A percentile compares a stretch with the other conserved stretches of the same genome.
Evolutionary conservation across 352 stramenopile species (phyloP).

Genomic region (Globisporangium radiosum): DNA sequence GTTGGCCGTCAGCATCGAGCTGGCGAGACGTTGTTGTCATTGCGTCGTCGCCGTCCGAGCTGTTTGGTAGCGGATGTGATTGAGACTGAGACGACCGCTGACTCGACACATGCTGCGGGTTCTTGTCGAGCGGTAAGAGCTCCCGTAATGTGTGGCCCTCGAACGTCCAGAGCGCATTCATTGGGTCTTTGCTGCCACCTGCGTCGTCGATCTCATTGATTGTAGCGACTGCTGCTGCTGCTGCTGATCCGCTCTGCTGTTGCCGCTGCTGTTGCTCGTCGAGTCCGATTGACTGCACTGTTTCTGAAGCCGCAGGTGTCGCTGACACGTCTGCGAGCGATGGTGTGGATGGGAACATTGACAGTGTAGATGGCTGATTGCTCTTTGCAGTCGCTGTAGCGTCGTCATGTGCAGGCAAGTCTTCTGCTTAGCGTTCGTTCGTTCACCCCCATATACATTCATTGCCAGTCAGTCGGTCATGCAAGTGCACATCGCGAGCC

Average conservation of each 20-base stretch:
- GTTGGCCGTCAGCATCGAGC: conserved; percentile 39
- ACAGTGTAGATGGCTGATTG: background rate
- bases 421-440: background rate
- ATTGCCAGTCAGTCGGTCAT: background rate
- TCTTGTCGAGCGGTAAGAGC: conserved; percentile 31
- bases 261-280: background rate
- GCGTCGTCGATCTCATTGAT: conserved; percentile 10
- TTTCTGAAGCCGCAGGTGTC: background rate
- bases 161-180: conserved; percentile 67
- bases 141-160: conserved; percentile 46
- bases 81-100: conserved; percentile 5
- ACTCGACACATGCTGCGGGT: conserved; percentile 19
- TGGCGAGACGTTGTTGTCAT: conserved; percentile 8
- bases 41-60: conserved; percentile 10
- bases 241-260: background rate
- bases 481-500: background rate
- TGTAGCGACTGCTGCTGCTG: background rate
- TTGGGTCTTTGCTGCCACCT: conserved; percentile 28
- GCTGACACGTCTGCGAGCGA: background rate
- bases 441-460: too few species aligned
- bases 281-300: conserved; percentile 9
- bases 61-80: background rate
- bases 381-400: background rate
- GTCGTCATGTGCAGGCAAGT: background rate
- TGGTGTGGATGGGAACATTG: background rate